phyloP scores from a whole-genome alignment of 1,284 basidiomycete species.

The Sphagnurus paluster region DNA sequence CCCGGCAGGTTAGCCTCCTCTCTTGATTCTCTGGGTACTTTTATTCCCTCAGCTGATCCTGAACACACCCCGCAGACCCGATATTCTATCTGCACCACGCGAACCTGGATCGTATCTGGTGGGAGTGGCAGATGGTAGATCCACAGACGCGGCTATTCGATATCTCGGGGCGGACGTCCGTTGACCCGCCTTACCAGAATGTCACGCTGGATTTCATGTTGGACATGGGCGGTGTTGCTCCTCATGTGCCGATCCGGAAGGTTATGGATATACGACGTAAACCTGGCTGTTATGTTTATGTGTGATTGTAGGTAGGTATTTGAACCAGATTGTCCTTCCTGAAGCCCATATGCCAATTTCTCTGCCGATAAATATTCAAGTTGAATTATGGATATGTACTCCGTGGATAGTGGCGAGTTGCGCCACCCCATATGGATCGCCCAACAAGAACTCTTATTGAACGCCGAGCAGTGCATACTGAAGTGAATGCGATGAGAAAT shows the following conservation, averaged over 20 bases:
- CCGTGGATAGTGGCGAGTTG: too few species aligned
- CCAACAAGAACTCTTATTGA: too few species aligned
- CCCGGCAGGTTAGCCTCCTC: conserved; percentile 30
- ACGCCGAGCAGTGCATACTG: too few species aligned
- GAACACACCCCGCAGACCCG: conserved; percentile 27
- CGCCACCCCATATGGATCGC: too few species aligned
- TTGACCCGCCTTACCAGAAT: conserved; percentile 21
- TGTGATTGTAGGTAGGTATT: neutral
- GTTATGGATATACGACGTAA: conserved; percentile 25
- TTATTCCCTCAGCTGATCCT: neutral
- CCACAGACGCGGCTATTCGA: conserved; percentile 26
- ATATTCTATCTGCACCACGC: conserved; percentile 40
- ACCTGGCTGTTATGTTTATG: conserved; percentile 7
- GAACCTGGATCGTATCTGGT: conserved; percentile 39
- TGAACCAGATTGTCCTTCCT: too few species aligned
- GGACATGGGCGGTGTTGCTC: conserved; percentile 19
- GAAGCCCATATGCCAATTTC: too few species aligned
- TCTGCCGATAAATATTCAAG: too few species aligned
- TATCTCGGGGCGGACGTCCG: conserved; percentile 29
- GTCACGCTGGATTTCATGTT: conserved; percentile 20
- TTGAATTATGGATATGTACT: too few species aligned
- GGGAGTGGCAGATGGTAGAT: conserved; percentile 33
- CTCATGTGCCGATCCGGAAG: conserved; percentile 23
- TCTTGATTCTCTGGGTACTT: neutral
- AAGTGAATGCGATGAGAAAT: too few species aligned